phyloP scores from a whole-genome alignment of 176 grass and related monocot species.

The Aegilops speltoides region DNA sequence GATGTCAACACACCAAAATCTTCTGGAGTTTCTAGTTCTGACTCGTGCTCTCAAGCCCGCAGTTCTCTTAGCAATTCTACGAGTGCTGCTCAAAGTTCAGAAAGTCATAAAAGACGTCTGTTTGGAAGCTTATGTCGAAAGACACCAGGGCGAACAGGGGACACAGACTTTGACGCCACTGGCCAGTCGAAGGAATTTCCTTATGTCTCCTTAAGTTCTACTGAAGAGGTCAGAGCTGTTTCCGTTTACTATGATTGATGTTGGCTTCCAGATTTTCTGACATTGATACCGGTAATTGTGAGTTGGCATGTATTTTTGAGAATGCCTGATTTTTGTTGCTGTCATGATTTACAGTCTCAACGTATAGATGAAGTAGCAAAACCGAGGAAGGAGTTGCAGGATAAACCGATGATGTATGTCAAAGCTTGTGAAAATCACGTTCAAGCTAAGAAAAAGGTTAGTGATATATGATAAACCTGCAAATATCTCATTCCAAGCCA shows the following conservation, averaged over 20 bases:
- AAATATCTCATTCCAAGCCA: background rate
- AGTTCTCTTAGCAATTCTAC: conserved; percentile 34
- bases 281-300: background rate
- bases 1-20: conserved; percentile 25
- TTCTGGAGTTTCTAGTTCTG: conserved; percentile 26
- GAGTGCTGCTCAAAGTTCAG: conserved; percentile 48
- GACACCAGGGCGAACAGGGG: conserved; percentile 29
- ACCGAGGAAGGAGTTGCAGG: conserved; percentile 57
- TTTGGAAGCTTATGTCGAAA: conserved; percentile 36
- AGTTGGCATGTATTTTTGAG: background rate
- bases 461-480: conserved; percentile 6
- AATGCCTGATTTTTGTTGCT: conserved; percentile 27
- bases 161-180: conserved; percentile 22
- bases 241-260: conserved; percentile 13
- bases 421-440: conserved; percentile 63
- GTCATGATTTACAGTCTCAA: conserved; percentile 47
- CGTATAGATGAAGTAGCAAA: conserved; percentile 60
- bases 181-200: conserved; percentile 32
- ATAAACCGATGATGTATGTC: conserved; percentile 50
- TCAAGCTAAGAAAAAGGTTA: conserved; percentile 57
- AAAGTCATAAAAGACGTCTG: conserved; percentile 33
- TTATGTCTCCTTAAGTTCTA: conserved; percentile 36
- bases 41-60: conserved; percentile 9
- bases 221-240: conserved; percentile 38
- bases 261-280: conserved; percentile 13